phyloP scores from a whole-genome alignment of 176 grass and related monocot species.

The Cenchrus purpureus region DNA sequence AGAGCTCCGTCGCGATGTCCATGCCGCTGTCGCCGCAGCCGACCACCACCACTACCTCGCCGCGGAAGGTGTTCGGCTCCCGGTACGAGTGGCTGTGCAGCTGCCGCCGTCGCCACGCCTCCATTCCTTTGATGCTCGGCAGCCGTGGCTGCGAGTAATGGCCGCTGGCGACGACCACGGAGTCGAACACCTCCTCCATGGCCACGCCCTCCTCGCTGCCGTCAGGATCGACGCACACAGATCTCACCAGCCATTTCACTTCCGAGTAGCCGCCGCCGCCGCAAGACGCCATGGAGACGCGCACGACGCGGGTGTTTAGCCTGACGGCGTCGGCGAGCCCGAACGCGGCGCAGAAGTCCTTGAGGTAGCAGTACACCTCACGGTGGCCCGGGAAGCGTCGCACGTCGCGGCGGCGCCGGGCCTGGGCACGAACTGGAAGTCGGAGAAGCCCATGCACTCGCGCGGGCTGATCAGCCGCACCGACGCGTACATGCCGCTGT shows the following conservation, averaged over 20 bases:
- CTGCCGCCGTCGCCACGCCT: constrained; percentile 34
- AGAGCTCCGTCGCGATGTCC: constrained; percentile 44
- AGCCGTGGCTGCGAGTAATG: constrained; percentile 39
- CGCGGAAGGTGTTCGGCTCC: constrained; percentile 31
- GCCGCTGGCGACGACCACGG: constrained; percentile 40
- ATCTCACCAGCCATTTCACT: background rate
- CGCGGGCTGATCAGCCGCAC: constrained; percentile 10
- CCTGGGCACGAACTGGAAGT: constrained; percentile 39
- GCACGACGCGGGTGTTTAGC: background rate
- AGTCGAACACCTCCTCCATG: constrained; percentile 45
- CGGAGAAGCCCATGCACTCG: constrained; percentile 34
- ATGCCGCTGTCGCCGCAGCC: constrained; percentile 35
- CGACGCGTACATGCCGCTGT: constrained; percentile 38
- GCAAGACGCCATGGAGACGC: background rate
- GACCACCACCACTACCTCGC: constrained; percentile 43
- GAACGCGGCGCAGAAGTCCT: constrained; percentile 7
- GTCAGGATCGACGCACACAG: background rate
- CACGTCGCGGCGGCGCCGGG: background rate
- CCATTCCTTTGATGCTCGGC: constrained; percentile 37
- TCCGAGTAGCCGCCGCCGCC: background rate
- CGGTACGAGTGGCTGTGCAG: constrained; percentile 60
- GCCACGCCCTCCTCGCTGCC: background rate
- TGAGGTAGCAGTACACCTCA: constrained; percentile 6
- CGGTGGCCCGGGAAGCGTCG: background rate
- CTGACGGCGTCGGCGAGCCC: background rate